phyloP scores from a whole-genome alignment of 2,329 filamentous ascomycete species.

The Cytospora piceae region DNA sequence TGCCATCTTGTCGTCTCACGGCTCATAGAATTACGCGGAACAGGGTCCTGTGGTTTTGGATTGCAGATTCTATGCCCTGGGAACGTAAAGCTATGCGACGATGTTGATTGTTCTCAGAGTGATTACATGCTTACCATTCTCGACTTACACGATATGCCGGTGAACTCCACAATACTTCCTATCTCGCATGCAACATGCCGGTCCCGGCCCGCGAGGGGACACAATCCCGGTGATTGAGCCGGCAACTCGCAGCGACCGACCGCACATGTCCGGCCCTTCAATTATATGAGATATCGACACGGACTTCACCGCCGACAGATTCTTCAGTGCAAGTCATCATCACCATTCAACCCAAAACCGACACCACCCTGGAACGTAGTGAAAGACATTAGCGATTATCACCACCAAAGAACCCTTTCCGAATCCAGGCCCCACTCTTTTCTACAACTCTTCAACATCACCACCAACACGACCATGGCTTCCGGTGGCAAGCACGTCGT shows the following conservation, averaged over 20 bases:
- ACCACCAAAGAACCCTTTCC: not conserved
- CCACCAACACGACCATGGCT: constrained; percentile 16
- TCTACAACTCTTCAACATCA: not conserved
- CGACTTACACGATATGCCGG: not conserved
- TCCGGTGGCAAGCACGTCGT: constrained; percentile 47
- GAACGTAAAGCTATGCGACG: too few relatives aligned
- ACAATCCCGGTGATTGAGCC: constrained; percentile 14
- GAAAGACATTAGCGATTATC: not conserved
- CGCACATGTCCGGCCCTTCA: constrained; percentile 3
- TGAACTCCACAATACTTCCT: not conserved
- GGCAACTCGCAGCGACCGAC: constrained; percentile 9
- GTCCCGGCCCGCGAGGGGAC: constrained; percentile 20
- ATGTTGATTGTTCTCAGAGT: too few relatives aligned
- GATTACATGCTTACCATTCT: not conserved
- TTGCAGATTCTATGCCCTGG: too few relatives aligned
- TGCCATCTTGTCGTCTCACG: constrained; percentile 5
- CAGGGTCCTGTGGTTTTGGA: too few relatives aligned
- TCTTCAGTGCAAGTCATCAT: not conserved
- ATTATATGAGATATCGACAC: not conserved
- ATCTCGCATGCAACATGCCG: constrained; percentile 21
- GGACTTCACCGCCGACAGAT: not conserved
- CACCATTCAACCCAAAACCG: not conserved
- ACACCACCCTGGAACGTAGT: not conserved
- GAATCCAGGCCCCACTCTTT: too few relatives aligned
- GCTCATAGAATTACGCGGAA: too few relatives aligned